These are phyloP conservation scores for Dactylellina sp. DNA, from an alignment of 2,329 filamentous ascomycete genomes.

Conservation along the genomic window DNA sequence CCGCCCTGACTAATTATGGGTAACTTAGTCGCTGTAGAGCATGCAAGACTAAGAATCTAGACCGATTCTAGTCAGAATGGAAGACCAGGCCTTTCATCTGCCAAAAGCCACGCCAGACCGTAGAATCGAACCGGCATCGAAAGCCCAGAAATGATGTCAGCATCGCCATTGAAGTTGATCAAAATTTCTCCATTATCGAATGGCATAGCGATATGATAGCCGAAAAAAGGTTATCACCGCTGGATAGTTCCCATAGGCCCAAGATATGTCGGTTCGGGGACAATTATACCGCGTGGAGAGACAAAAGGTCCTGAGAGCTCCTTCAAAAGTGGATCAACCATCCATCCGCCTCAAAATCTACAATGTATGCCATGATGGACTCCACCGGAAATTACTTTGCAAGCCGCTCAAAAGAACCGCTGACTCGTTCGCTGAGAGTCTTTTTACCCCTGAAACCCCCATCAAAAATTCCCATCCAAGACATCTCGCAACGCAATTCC, in stretches of 20 bases:
- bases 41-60: too few species aligned
- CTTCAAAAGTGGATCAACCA: conserved; percentile 22
- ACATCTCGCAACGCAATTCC: conserved; percentile 25
- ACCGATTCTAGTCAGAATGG: too few species aligned
- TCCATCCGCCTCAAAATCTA: too few species aligned
- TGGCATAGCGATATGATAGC: conserved; percentile 5
- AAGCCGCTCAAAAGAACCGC: conserved; percentile 21
- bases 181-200: conserved; percentile 12
- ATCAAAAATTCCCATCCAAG: conserved; percentile 8
- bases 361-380: too few species aligned
- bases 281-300: conserved; percentile 24
- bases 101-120: too few species aligned
- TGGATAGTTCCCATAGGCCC: too few species aligned
- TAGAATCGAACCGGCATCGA: too few species aligned
- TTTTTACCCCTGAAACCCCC: conserved; percentile 43
- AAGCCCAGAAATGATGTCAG: conserved; percentile 28
- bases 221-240: conserved; percentile 2
- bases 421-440: conserved; percentile 21
- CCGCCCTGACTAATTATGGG: too few species aligned
- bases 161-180: neutral
- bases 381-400: conserved; percentile 10
- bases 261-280: too few species aligned
- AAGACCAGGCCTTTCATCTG: too few species aligned
- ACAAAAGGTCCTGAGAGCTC: conserved; percentile 28
- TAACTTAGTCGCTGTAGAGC: too few species aligned